These are phyloP conservation scores for Cubamyces lactineus DNA, from an alignment of 768 basidiomycete species.

Conservation along the genomic window DNA sequence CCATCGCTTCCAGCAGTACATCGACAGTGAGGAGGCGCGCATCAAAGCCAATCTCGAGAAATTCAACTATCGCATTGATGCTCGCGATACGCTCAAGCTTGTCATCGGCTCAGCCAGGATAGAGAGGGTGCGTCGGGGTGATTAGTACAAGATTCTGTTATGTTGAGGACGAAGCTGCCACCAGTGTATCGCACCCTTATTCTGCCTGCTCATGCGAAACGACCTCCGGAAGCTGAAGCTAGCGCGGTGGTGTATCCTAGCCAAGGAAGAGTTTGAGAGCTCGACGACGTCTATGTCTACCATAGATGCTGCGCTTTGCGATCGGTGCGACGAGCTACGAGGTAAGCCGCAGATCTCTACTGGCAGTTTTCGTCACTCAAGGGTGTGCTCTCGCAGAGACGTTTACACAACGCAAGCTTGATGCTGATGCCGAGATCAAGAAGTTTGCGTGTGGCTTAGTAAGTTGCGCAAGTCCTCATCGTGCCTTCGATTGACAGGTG, in stretches of 20 bases:
- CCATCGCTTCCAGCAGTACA: conserved; percentile 29
- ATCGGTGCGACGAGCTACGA: neutral
- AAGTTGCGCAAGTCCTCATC: neutral
- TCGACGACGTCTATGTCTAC: neutral
- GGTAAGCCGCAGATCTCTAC: neutral
- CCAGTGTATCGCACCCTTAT: neutral
- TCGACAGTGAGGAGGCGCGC: conserved; percentile 32
- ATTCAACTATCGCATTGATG: conserved; percentile 36
- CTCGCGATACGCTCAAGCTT: conserved; percentile 32
- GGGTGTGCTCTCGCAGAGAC: neutral
- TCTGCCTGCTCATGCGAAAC: conserved; percentile 4
- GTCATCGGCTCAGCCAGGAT: conserved; percentile 33
- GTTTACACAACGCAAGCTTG: neutral
- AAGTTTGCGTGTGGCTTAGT: neutral
- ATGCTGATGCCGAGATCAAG: neutral
- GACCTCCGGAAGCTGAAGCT: neutral
- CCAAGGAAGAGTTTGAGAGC: neutral
- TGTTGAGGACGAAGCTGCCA: too few species aligned
- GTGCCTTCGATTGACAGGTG: neutral
- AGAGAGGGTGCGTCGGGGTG: conserved; percentile 30
- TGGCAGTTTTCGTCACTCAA: too few species aligned
- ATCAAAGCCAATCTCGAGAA: conserved; percentile 29
- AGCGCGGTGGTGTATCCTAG: neutral
- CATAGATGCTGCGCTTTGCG: neutral
- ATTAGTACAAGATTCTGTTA: too few species aligned